Evolutionary conservation across 2,329 filamentous ascomycete genomes (phyloP).

Genomic region (Fusarium cicatricum): DNA sequence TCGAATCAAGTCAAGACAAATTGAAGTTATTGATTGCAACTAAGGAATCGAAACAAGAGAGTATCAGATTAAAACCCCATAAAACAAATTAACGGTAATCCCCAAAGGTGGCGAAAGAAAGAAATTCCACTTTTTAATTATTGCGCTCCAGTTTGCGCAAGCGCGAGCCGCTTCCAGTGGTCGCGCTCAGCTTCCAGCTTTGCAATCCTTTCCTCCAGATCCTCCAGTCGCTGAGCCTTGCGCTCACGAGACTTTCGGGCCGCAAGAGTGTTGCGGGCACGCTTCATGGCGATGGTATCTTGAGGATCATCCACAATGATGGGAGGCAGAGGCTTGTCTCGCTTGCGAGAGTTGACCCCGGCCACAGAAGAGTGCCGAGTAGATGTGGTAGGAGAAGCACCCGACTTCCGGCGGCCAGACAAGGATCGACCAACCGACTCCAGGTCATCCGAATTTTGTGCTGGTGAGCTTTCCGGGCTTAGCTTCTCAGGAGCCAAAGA

Average conservation of each 20-base stretch:
- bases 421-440: slow-evolving; percentile 54
- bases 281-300: slow-evolving; percentile 86
- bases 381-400: slow-evolving; percentile 52
- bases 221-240: slow-evolving; percentile 79
- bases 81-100: slow-evolving; percentile 27
- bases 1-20: background rate
- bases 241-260: slow-evolving; percentile 92
- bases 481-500: slow-evolving; percentile 37
- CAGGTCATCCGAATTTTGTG: slow-evolving; percentile 56
- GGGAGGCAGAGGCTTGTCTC: slow-evolving; percentile 81
- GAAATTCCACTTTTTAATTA: slow-evolving; percentile 45
- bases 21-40: slow-evolving; percentile 10
- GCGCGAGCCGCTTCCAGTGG: slow-evolving; percentile 69
- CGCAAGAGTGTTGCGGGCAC: slow-evolving; percentile 90
- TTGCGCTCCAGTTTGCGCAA: slow-evolving; percentile 51
- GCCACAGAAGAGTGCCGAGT: slow-evolving; percentile 72
- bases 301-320: slow-evolving; percentile 78
- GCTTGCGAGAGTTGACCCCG: slow-evolving; percentile 77
- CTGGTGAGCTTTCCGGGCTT: slow-evolving; percentile 53
- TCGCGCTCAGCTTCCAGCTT: slow-evolving; percentile 73
- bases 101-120: slow-evolving; percentile 37
- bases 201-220: slow-evolving; percentile 76
- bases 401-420: slow-evolving; percentile 56
- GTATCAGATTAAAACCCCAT: slow-evolving; percentile 24
- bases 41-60: slow-evolving; percentile 12